A percentile compares a stretch with the other conserved stretches of the same genome.
phyloP scores from a whole-genome alignment of 768 basidiomycete genomes.

The Nidularia pulvinata region DNA sequence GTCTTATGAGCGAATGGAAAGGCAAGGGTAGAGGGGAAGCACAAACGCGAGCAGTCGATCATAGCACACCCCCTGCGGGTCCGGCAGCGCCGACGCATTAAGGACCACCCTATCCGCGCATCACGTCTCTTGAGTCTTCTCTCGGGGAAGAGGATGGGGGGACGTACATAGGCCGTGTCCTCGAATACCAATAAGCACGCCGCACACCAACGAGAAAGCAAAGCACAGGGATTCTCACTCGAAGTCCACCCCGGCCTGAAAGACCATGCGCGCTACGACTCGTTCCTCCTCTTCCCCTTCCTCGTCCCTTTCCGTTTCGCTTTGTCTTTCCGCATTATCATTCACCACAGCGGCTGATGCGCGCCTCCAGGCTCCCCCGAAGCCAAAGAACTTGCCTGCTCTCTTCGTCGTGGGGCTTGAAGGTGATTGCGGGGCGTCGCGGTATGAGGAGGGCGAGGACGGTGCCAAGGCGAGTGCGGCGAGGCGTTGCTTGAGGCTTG shows the following conservation, averaged over 20 bases:
- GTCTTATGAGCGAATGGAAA: constrained; percentile 8
- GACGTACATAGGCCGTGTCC: constrained; percentile 85
- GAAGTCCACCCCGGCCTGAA: constrained; percentile 88
- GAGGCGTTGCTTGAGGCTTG: constrained; percentile 60
- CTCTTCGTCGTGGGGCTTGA: constrained; percentile 4
- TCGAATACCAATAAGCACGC: constrained; percentile 18
- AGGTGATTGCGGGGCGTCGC: constrained; percentile 9
- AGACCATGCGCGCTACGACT: constrained; percentile 72
- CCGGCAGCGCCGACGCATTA: constrained; percentile 81
- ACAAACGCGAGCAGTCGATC: constrained; percentile 75
- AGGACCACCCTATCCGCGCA: constrained; percentile 66
- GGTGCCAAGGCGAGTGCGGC: constrained; percentile 58
- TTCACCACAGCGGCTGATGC: constrained; percentile 5
- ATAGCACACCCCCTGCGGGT: constrained; percentile 75
- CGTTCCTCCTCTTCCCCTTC: no score
- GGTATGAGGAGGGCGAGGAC: constrained; percentile 44
- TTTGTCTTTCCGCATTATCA: neutral
- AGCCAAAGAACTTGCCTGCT: neutral
- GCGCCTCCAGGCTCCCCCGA: constrained; percentile 2
- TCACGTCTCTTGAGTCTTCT: constrained; percentile 5
- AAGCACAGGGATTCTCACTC: constrained; percentile 54
- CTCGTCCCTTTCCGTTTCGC: no score
- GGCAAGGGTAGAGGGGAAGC: neutral
- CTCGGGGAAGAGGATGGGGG: neutral
- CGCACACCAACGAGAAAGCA: neutral